Percentiles rank a stretch among this genome's conserved stretches.
These are phyloP conservation scores for Ceratocystiopsis sp. DNA, from an alignment of 2,329 filamentous ascomycete species.

Conservation along the genomic window DNA sequence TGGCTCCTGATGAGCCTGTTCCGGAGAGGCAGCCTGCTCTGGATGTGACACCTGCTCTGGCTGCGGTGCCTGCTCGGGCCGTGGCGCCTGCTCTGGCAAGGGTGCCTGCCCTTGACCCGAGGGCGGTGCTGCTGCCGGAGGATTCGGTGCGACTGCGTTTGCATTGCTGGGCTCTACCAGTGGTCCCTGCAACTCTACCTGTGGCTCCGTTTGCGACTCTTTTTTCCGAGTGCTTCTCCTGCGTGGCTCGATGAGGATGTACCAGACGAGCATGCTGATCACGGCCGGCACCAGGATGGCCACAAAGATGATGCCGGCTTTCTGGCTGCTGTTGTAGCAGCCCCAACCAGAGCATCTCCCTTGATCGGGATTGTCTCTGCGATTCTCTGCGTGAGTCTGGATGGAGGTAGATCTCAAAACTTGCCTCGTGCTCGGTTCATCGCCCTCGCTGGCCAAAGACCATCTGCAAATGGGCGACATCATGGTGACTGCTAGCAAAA, in stretches of 20 bases:
- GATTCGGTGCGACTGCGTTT: background rate
- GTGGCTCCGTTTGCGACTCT: background rate
- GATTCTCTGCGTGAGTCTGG: background rate
- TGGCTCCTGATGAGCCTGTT: too few species aligned
- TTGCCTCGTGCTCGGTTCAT: too few species aligned
- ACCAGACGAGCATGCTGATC: slow-evolving; percentile 18
- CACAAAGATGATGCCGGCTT: slow-evolving; percentile 24
- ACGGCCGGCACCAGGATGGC: slow-evolving; percentile 14
- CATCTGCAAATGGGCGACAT: too few species aligned
- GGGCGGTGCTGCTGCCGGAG: background rate
- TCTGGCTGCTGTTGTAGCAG: slow-evolving; percentile 20
- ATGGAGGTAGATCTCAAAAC: too few species aligned
- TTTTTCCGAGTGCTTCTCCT: background rate
- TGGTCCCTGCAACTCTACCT: background rate
- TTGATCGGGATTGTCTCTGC: background rate
- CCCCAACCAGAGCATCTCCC: slow-evolving; percentile 19
- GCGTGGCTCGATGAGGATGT: slow-evolving; percentile 7
- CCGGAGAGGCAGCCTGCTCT: background rate
- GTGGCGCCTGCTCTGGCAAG: background rate
- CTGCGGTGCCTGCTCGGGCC: background rate
- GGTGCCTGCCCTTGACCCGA: background rate
- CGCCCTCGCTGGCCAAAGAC: too few species aligned
- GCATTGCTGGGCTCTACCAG: background rate
- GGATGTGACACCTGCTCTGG: background rate
- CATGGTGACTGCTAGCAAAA: too few species aligned